These are phyloP conservation scores for Silene noctiflora DNA, from an alignment of 179 eudicot genomes.

Conservation along the genomic window DNA sequence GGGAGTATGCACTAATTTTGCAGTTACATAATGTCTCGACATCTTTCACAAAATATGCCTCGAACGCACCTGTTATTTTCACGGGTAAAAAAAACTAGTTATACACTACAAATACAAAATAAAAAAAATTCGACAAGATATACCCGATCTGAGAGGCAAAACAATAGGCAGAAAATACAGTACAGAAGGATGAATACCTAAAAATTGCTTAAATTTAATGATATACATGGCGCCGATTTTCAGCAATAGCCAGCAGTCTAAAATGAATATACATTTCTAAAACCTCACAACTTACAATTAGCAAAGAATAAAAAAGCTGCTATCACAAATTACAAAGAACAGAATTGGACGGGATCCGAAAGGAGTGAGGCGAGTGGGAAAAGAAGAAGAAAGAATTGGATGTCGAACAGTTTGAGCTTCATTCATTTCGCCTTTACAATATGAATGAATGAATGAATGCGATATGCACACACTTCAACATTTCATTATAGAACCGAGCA, in stretches of 20 bases:
- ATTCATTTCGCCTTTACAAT: too few relatives aligned
- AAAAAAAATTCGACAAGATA: too few relatives aligned
- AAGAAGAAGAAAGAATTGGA: conserved; percentile 19
- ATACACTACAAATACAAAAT: too few relatives aligned
- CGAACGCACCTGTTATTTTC: too few relatives aligned
- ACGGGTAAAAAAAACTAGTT: too few relatives aligned
- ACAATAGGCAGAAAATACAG: too few relatives aligned
- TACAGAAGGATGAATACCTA: conserved; percentile 7
- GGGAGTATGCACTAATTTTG: too few relatives aligned
- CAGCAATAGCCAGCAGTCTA: conserved; percentile 39
- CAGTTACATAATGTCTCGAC: too few relatives aligned
- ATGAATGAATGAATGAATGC: too few relatives aligned
- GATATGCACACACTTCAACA: conserved; percentile 20
- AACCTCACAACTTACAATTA: conserved; percentile 28
- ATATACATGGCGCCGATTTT: conserved; percentile 56
- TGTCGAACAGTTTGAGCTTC: too few relatives aligned
- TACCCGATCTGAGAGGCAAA: too few relatives aligned
- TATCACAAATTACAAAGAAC: conserved; percentile 27
- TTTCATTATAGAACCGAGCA: conserved; percentile 20
- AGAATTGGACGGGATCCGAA: conserved; percentile 10
- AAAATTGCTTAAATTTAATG: conserved; percentile 39
- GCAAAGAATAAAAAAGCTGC: conserved; percentile 19
- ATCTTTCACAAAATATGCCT: too few relatives aligned
- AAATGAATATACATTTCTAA: conserved; percentile 56
- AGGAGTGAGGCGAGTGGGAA: not conserved